Conservation (phyloP, 177 flowering plant species). For the Tripterygium wilfordii region DNA sequence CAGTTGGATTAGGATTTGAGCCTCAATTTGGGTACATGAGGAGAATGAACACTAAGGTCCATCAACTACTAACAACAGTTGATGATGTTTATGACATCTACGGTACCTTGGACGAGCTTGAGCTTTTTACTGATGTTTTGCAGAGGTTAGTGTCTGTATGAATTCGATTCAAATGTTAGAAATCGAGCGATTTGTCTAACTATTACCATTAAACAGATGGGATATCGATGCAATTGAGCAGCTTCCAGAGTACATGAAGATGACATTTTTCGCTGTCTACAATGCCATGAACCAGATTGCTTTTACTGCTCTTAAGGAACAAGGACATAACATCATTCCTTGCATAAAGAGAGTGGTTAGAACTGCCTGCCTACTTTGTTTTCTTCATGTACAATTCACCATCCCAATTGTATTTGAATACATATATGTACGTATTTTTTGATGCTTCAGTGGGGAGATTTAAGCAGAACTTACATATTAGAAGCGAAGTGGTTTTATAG, state of each 20-base stretch:
- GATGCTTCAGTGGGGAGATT: slow-evolving; percentile 11
- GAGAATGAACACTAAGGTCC: background rate
- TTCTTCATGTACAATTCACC: too few species aligned
- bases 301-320: background rate
- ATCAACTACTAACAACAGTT: background rate
- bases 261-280: slow-evolving; percentile 4
- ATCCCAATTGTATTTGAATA: background rate
- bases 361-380: background rate
- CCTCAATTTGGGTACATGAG: background rate
- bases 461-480: slow-evolving; percentile 3
- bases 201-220: slow-evolving; percentile 10
- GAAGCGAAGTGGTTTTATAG: slow-evolving; percentile 15
- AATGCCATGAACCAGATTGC: slow-evolving; percentile 11
- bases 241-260: slow-evolving; percentile 17
- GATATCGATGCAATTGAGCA: slow-evolving; percentile 12
- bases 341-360: slow-evolving; percentile 13
- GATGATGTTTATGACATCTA: slow-evolving; percentile 3
- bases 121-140: background rate
- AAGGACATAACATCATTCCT: slow-evolving; percentile 1
- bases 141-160: background rate
- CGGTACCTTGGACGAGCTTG: background rate
- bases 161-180: too few species aligned
- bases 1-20: background rate
- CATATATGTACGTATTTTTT: background rate
- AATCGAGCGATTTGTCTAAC: too few species aligned